Base-by-base conservation (phyloP, 768 basidiomycete species). In the Dacryopinax spathularia region DNA sequence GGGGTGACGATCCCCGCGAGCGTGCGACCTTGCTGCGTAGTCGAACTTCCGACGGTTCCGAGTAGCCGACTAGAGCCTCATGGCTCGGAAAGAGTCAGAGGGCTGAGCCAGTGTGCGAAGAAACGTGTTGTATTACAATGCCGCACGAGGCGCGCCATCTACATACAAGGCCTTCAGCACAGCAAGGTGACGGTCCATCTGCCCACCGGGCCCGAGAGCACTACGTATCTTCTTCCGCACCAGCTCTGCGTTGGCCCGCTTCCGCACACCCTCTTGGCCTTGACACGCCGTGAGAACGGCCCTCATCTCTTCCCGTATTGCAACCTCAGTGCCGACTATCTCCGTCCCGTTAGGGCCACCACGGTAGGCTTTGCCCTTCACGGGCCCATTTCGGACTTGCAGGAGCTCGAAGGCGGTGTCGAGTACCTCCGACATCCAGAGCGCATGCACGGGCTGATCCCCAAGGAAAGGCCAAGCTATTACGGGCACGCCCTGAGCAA, bases 271-370 rank as follows among this genome's bases (percentile, higher is more conserved):
- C 18, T 36, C 61, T 34, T 62, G 33, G 27, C 61, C 61, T 34
- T 37, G 33, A 27, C 35, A 39, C 35, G 61, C 61, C 3, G 22
- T 36, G 13, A 62, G 33, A 20, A 62, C 37, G 12, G 20, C 18
- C 29, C 35, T 22, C 61, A 62, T 62, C 61, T 62, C 61, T 27
- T 62, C 61, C 29, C 61, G 34, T 20, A 62, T 39, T 2, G 61
- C n/a, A 4, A 6, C 61, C 10, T 37, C 61, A 31, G 61, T 62
- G 6, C 61, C 61, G 3, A 31, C 22, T 16, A 62, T 29, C 15
- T 16, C 33, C 61, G 61, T 62, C 41, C 61, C 61, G 20, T 2
- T n/a, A 29, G 48, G 48, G 13, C 48, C 48, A 13, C 61, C 61
- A n/a, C 36, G 36, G 61, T 36, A 31, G 20, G 61, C 36, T 7